Conservation (phyloP, 768 basidiomycete species). For the Phylloporus sp. region DNA sequence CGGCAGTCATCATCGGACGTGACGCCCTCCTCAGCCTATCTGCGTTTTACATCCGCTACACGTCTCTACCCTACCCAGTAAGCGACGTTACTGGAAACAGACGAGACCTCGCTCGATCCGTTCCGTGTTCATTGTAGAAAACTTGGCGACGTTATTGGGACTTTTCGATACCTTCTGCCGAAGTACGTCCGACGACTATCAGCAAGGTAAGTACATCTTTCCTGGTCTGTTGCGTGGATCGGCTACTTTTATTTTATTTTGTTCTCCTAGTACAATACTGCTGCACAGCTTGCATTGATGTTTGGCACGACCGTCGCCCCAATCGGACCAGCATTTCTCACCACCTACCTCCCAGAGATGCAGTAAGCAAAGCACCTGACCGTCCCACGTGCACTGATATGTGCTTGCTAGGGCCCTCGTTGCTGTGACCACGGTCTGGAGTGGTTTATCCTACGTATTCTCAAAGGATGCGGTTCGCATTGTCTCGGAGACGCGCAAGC, state of each 20-base stretch:
- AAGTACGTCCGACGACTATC: conserved; percentile 89
- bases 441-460: conserved; percentile 79
- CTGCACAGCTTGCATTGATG: conserved; percentile 88
- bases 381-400: not conserved
- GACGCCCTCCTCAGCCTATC: conserved; percentile 83
- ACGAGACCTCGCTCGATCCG: not conserved
- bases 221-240: not conserved
- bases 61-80: conserved; percentile 83
- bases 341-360: conserved; percentile 54
- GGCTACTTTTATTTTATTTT: not conserved
- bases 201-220: conserved; percentile 61
- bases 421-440: conserved; percentile 88
- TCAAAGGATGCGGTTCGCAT: conserved; percentile 71
- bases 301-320: conserved; percentile 84
- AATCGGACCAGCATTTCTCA: conserved; percentile 59
- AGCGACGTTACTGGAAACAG: not conserved
- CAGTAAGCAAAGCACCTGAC: conserved; percentile 55
- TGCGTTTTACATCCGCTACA: conserved; percentile 92
- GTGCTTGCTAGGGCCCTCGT: conserved; percentile 65
- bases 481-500: conserved; percentile 37
- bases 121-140: conserved; percentile 52
- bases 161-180: conserved; percentile 91
- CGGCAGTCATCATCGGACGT: conserved; percentile 81
- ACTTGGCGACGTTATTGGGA: conserved; percentile 94
- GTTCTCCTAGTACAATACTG: conserved; percentile 74